Conservation (phyloP, 2,329 filamentous ascomycete genomes). For the Clarireedia monteithiana region DNA sequence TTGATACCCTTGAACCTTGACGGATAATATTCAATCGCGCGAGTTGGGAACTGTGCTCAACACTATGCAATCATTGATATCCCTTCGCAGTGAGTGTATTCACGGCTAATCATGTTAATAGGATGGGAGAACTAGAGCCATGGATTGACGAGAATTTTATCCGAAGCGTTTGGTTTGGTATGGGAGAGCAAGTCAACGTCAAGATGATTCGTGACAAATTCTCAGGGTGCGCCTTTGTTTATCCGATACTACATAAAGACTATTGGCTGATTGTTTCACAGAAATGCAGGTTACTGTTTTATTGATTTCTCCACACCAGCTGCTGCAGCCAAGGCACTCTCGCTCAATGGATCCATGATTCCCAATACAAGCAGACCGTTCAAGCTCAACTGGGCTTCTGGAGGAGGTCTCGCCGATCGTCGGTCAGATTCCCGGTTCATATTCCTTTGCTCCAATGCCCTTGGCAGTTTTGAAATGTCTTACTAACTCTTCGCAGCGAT, state of each 20-base stretch:
- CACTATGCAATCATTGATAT: no score
- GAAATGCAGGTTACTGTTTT: slow-evolving; percentile 97
- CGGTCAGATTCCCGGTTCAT: slow-evolving; percentile 49
- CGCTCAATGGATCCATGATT: slow-evolving; percentile 79
- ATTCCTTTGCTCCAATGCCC: slow-evolving; percentile 17
- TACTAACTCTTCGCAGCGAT: slow-evolving; percentile 51
- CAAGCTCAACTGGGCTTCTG: slow-evolving; percentile 99
- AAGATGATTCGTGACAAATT: slow-evolving; percentile 99
- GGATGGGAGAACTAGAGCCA: slow-evolving; percentile 98
- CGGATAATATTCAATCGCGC: no score
- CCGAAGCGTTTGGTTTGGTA: slow-evolving; percentile 82
- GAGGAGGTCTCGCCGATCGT: slow-evolving; percentile 89
- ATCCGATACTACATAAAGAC: background rate
- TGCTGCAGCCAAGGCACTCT: slow-evolving; percentile 84
- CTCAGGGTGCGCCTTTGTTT: slow-evolving; percentile 64
- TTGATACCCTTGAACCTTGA: no score
- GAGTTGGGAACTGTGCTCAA: no score
- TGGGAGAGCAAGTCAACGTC: slow-evolving; percentile 92
- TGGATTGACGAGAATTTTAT: slow-evolving; percentile 99
- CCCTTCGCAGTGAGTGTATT: no score
- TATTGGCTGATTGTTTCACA: slow-evolving; percentile 30
- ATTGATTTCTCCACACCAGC: slow-evolving; percentile 82
- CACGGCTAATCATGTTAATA: slow-evolving; percentile 31
- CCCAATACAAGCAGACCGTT: slow-evolving; percentile 92
- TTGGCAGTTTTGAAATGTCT: slow-evolving; percentile 1